Evolutionary conservation across 2,329 filamentous ascomycete genomes (phyloP), one percentile per base, ranked within the genome.

Genomic region (Westerdykella aurantiaca): DNA sequence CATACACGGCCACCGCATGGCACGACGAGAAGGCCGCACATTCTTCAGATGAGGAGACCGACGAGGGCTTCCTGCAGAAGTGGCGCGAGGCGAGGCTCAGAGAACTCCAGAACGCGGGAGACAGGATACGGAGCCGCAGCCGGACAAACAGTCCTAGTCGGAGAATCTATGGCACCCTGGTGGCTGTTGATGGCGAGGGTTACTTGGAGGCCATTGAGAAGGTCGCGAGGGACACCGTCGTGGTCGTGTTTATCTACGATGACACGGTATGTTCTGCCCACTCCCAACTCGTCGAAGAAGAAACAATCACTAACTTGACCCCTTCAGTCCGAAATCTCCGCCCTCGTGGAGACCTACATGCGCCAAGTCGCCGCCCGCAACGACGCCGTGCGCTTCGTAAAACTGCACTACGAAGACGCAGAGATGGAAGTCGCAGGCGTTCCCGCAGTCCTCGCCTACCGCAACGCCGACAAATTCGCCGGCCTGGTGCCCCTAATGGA

Each of bases 131-230:
- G 48, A 29, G 25, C 25, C 53, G 55, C 49, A 85, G 76, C 49
- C 75, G 85, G 58, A 80, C 83, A 58, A 84, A 81, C 41, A 91
- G 84, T 64, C 88, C 88, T 1, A 89, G 84, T 56, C 79, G 85
- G 51, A 76, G 86, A 52, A 75, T 84, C 45, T 97, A 86, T 63
- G 93, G 93, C 17, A 79, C 78, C 11, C 72, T 97, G 50, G 85
- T 90, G 49, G 78, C 81, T 46, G 93, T 97, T 1, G 90, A 97
- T 72, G 91, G 88, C 6, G 74, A 85, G 51, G 93, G 90, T 14
- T 98, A 95, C 60, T 78, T 98, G n/a, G 90, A 97, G 67, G 90
- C 91, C 43, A 88, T 97, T 55, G 93, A 98, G 71, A 93, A 88
- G 69, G 88, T 91, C 4, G 76, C 82, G 33, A 71, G 82, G 38